Evolutionary conservation across 2,329 filamentous ascomycete genomes (phyloP), one percentile per base, ranked within the genome.

Genomic region (Phialophora expanda): DNA sequence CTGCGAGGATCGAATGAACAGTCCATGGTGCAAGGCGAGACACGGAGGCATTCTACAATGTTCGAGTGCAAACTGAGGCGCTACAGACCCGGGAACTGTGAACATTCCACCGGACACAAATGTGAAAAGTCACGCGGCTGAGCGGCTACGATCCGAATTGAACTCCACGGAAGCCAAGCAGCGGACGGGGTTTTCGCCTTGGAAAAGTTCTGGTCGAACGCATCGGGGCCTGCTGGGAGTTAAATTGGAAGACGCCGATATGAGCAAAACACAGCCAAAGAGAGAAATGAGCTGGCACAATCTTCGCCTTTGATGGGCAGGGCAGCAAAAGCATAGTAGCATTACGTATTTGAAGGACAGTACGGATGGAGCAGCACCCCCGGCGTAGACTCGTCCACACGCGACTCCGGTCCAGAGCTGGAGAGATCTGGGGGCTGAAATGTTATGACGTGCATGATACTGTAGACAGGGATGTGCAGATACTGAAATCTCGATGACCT

Each of bases 1-100:
- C 48, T 22, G 28, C 58, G 8, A 50, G 58, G 34, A 61, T 53
- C 22, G 48, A 61, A 53, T 61, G 30, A 61, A n/a, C 12, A 8
- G 20, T 4, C n/a, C 12, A 26, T 20, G 30, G 48, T 38, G 5
- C 51, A 41, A 30, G 8, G 34, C 11, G 32, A 38, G 34, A 3
- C 17, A 30, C 20, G 53, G 28, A 32, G 17, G 20, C n/a, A 34
- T 32, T n/a, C 53, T 55, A 30, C 28, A 2, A 32, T 34, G n/a
- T 17, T 34, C 53, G n/a, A 55, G 28, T 28, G 53, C 20, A 26
- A 17, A 17, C 11, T 5, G 22, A 53, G 26, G 26, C 14, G 22
- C 48, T 26, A 4, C 48, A 53, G n/a, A 14, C 9, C 30, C 6
- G 9, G 48, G 17, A 17, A 17, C 38, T n/a, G 38, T n/a, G 6